Conservation (phyloP, 2,329 filamentous ascomycete genomes). For the Botrytis elliptica region DNA sequence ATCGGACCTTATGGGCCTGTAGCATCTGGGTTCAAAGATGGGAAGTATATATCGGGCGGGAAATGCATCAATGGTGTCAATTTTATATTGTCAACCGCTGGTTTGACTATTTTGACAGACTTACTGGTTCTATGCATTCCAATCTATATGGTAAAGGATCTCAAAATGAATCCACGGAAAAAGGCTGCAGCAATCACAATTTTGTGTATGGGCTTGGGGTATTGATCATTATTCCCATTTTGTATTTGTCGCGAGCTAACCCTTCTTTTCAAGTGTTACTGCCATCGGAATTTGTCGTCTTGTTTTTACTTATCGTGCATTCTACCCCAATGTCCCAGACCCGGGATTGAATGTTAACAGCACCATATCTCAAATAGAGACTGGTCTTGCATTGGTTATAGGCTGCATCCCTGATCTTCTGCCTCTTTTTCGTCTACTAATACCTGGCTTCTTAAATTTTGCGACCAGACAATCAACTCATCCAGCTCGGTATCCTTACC, state of each 20-base stretch:
- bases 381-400: constrained; percentile 27
- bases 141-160: constrained; percentile 29
- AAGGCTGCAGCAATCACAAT: constrained; percentile 24
- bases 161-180: constrained; percentile 25
- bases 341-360: constrained; percentile 25
- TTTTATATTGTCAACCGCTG: constrained; percentile 27
- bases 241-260: neutral
- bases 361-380: constrained; percentile 30
- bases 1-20: constrained; percentile 11
- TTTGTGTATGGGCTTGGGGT: constrained; percentile 24
- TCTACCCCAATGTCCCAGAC: constrained; percentile 23
- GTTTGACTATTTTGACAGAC: constrained; percentile 29
- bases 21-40: constrained; percentile 26
- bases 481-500: neutral
- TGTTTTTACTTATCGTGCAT: constrained; percentile 18
- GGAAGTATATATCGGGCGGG: constrained; percentile 25
- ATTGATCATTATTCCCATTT: neutral
- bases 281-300: constrained; percentile 27
- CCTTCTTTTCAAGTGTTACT: constrained; percentile 23
- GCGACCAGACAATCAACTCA: neutral
- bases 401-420: constrained; percentile 19
- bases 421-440: neutral
- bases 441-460: neutral
- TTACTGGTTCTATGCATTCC: constrained; percentile 29
- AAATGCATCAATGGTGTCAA: constrained; percentile 25